Evolutionary conservation across 805 yeast species (phyloP).

Genomic region (Cyberlindnera euphorbiiphila): DNA sequence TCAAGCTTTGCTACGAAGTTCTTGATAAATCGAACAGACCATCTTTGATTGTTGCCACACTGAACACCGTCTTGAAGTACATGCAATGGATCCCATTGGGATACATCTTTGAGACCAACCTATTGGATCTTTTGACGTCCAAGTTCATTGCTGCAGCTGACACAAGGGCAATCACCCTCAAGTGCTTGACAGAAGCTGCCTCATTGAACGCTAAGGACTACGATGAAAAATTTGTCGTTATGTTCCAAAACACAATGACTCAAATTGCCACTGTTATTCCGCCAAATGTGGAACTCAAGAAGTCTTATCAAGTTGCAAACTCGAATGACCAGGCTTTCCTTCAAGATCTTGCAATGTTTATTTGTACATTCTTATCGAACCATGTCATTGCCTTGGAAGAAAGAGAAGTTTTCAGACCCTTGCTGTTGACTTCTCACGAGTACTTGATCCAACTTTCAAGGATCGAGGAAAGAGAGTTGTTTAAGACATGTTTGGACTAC

Average conservation of each 20-base stretch:
- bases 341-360: conserved; percentile 91
- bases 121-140: conserved; percentile 64
- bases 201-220: conserved; percentile 55
- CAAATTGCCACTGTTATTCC: conserved; percentile 69
- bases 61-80: conserved; percentile 77
- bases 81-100: conserved; percentile 93
- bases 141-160: conserved; percentile 76
- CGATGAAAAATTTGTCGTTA: conserved; percentile 55
- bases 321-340: conserved; percentile 88
- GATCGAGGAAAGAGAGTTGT: conserved; percentile 92
- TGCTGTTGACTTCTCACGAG: conserved; percentile 68
- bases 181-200: conserved; percentile 91
- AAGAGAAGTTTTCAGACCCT: conserved; percentile 49
- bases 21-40: conserved; percentile 86
- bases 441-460: conserved; percentile 81
- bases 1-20: conserved; percentile 89
- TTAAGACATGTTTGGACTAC: conserved; percentile 92
- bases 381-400: conserved; percentile 65
- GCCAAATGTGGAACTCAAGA: conserved; percentile 61
- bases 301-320: conserved; percentile 68
- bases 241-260: conserved; percentile 72
- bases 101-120: conserved; percentile 83
- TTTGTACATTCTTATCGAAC: conserved; percentile 76
- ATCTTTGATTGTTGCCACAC: conserved; percentile 77
- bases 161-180: conserved; percentile 79